A percentile compares a stretch with the other conserved stretches of the same genome.
Conservation (phyloP, 1,284 basidiomycete genomes). For the Apiotrichum siamense region DNA sequence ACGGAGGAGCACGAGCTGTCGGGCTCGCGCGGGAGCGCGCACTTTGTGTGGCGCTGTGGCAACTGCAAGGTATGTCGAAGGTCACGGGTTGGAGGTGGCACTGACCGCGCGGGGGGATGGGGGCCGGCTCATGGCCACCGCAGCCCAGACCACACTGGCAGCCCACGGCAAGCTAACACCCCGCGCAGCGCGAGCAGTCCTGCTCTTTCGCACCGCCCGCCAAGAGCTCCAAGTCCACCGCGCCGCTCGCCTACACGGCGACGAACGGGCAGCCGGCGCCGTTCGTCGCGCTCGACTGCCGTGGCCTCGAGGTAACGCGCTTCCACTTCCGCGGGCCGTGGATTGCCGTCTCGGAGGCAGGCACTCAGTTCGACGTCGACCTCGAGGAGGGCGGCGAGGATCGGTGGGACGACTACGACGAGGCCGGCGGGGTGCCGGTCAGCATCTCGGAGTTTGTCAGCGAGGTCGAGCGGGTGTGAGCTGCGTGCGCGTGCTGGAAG, state of each 20-base stretch:
- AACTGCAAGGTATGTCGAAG: slow-evolving; percentile 43
- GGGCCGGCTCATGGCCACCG: too few relatives aligned
- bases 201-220: slow-evolving; percentile 38
- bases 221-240: slow-evolving; percentile 29
- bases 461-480: slow-evolving; percentile 34
- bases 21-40: slow-evolving; percentile 42
- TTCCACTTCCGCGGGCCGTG: slow-evolving; percentile 41
- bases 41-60: slow-evolving; percentile 46
- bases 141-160: too few relatives aligned
- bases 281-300: slow-evolving; percentile 44
- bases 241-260: slow-evolving; percentile 32
- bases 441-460: slow-evolving; percentile 37
- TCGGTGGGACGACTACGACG: slow-evolving; percentile 49
- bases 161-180: too few relatives aligned
- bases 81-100: neutral
- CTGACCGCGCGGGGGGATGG: too few relatives aligned
- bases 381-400: slow-evolving; percentile 41
- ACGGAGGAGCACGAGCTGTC: slow-evolving; percentile 41
- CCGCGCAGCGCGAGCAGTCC: slow-evolving; percentile 44
- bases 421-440: slow-evolving; percentile 34
- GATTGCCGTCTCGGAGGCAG: slow-evolving; percentile 26
- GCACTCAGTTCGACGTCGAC: slow-evolving; percentile 39
- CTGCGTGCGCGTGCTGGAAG: too few relatives aligned
- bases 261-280: slow-evolving; percentile 24
- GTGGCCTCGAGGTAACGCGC: slow-evolving; percentile 44